These are phyloP conservation scores for Sporothrix pseudoabietina DNA, from an alignment of 2,329 filamentous ascomycete genomes.

Conservation along the genomic window DNA sequence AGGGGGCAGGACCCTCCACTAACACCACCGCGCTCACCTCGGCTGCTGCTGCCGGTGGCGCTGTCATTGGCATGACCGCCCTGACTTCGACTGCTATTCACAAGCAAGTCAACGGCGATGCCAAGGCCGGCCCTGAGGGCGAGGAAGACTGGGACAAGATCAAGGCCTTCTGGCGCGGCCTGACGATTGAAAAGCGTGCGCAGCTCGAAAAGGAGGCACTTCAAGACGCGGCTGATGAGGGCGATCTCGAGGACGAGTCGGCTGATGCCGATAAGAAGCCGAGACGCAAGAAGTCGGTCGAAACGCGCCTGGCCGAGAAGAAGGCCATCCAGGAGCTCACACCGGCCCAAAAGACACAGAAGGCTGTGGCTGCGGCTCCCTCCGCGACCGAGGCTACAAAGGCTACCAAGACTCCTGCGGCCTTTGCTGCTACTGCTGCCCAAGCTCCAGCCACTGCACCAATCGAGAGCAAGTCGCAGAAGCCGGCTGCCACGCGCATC, in stretches of 20 bases:
- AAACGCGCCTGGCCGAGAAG: constrained; percentile 47
- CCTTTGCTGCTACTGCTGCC: constrained; percentile 34
- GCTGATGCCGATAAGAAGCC: constrained; percentile 44
- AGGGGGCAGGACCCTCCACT: not conserved
- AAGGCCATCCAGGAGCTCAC: constrained; percentile 42
- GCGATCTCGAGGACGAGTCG: constrained; percentile 46
- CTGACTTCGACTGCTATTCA: constrained; percentile 9
- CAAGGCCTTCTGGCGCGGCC: constrained; percentile 69
- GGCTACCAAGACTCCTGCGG: not conserved
- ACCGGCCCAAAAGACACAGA: not conserved
- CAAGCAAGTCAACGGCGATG: not conserved
- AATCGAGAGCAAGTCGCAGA: not conserved
- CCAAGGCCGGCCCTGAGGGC: constrained; percentile 5
- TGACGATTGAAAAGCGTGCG: constrained; percentile 64
- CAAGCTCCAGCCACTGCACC: constrained; percentile 38
- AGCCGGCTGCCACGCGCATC: constrained; percentile 32
- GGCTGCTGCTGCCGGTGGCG: not conserved
- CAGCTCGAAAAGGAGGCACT: constrained; percentile 62
- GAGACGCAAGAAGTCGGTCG: constrained; percentile 47
- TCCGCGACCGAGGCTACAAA: not conserved
- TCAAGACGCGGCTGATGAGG: constrained; percentile 55
- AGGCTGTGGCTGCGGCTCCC: not conserved
- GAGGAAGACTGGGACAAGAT: constrained; percentile 66
- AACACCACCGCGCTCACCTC: not conserved
- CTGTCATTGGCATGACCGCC: not conserved